phyloP scores from a whole-genome alignment of 768 basidiomycete genomes.

The Lactarius tabidus region DNA sequence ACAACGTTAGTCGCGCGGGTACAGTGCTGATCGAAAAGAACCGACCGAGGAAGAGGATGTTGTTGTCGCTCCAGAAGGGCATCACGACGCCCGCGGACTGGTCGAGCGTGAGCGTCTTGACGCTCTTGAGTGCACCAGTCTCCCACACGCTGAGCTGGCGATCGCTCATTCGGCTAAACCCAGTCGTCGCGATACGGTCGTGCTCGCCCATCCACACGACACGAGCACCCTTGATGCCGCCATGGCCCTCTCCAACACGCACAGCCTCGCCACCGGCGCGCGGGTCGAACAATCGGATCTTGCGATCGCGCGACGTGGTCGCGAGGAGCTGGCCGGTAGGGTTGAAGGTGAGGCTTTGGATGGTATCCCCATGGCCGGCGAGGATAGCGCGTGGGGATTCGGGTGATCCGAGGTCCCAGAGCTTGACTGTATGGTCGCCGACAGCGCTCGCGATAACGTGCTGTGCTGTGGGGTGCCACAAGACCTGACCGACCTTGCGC shows the following conservation, averaged over 20 bases:
- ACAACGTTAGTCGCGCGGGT: constrained; percentile 81
- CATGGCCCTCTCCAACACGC: constrained; percentile 78
- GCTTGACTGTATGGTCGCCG: constrained; percentile 82
- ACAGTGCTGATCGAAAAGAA: not conserved
- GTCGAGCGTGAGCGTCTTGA: constrained; percentile 80
- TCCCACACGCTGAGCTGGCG: constrained; percentile 92
- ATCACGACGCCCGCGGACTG: constrained; percentile 91
- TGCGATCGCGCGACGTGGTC: constrained; percentile 91
- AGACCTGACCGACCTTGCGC: constrained; percentile 89
- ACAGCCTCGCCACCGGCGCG: constrained; percentile 79
- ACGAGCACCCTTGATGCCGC: constrained; percentile 88
- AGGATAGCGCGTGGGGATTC: constrained; percentile 61
- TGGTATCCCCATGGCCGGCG: constrained; percentile 77
- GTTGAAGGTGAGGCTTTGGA: constrained; percentile 84
- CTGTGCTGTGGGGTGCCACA: constrained; percentile 88
- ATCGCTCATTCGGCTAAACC: constrained; percentile 96
- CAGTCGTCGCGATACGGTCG: constrained; percentile 89
- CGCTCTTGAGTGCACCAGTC: constrained; percentile 62
- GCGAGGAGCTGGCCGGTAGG: constrained; percentile 73
- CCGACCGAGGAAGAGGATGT: constrained; percentile 75
- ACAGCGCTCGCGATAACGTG: constrained; percentile 80
- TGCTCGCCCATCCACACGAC: constrained; percentile 88
- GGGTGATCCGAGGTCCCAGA: constrained; percentile 85
- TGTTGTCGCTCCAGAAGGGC: constrained; percentile 97
- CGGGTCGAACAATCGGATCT: constrained; percentile 90